Evolutionary conservation across 2,329 filamentous ascomycete species (phyloP).

Genomic region (Alternaria burnsii): DNA sequence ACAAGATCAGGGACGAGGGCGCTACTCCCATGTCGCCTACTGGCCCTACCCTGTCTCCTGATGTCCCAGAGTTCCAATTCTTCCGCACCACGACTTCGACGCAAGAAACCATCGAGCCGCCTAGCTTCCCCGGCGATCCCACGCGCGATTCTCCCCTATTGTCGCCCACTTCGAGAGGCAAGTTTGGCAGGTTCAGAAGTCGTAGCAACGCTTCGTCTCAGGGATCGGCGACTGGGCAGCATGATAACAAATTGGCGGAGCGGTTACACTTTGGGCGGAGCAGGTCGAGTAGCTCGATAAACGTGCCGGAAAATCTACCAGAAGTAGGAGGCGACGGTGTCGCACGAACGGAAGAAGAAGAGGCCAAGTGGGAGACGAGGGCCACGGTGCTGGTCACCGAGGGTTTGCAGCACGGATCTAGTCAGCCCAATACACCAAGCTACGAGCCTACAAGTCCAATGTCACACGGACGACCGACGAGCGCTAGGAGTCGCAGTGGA

Average conservation of each 20-base stretch:
- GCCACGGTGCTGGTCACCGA: slow-evolving; percentile 84
- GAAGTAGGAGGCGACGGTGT: slow-evolving; percentile 66
- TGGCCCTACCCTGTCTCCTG: slow-evolving; percentile 38
- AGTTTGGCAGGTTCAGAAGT: slow-evolving; percentile 45
- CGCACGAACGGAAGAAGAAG: slow-evolving; percentile 55
- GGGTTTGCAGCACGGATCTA: slow-evolving; percentile 52
- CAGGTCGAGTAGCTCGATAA: slow-evolving; percentile 68
- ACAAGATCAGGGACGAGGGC: slow-evolving; percentile 61
- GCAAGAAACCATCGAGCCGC: slow-evolving; percentile 80
- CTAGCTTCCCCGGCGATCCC: slow-evolving; percentile 60
- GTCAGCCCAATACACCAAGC: slow-evolving; percentile 41
- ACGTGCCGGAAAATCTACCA: slow-evolving; percentile 82
- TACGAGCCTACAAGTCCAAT: slow-evolving; percentile 32
- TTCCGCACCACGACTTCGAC: slow-evolving; percentile 83
- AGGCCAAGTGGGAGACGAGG: slow-evolving; percentile 85
- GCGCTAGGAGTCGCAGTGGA: slow-evolving; percentile 41
- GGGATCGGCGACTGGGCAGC: slow-evolving; percentile 17
- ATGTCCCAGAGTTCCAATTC: slow-evolving; percentile 75
- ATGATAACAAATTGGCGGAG: slow-evolving; percentile 66
- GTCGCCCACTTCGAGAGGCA: slow-evolving; percentile 38
- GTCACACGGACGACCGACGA: slow-evolving; percentile 14
- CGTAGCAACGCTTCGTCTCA: slow-evolving; percentile 45
- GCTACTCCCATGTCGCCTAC: slow-evolving; percentile 35
- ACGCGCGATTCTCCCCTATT: slow-evolving; percentile 40
- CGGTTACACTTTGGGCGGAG: slow-evolving; percentile 71